These are phyloP conservation scores for Elongisporangium senticosum DNA, from an alignment of 352 stramenopile species.

Conservation along the genomic window DNA sequence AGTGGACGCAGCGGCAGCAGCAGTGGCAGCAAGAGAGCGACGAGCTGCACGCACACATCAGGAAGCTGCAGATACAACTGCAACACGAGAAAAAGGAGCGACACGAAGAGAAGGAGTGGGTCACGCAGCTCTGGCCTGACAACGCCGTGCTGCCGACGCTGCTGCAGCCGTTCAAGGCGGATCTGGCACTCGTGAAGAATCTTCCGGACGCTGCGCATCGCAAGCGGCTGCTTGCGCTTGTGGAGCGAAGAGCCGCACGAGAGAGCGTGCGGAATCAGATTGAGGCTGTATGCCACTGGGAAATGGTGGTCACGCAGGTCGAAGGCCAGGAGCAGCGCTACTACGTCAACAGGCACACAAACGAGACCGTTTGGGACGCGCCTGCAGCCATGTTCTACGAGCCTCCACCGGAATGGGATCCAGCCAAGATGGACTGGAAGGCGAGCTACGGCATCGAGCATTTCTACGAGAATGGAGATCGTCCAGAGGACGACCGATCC, in stretches of 20 bases:
- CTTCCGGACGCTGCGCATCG: constrained; percentile 15
- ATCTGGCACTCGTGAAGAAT: constrained; percentile 18
- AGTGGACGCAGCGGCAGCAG: not conserved
- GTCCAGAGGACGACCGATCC: not conserved
- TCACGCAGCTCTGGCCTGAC: constrained; percentile 57
- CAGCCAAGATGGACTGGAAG: constrained; percentile 51
- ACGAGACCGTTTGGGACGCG: constrained; percentile 47
- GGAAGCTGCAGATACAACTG: constrained; percentile 16
- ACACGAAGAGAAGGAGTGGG: constrained; percentile 55
- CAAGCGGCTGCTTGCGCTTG: constrained; percentile 28
- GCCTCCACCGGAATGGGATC: constrained; percentile 47
- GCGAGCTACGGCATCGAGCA: constrained; percentile 36
- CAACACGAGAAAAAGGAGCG: constrained; percentile 39
- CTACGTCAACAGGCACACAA: constrained; percentile 49
- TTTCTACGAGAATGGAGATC: constrained; percentile 24
- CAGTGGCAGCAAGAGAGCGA: not conserved
- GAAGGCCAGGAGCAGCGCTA: constrained; percentile 27
- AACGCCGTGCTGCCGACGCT: constrained; percentile 51
- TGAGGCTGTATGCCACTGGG: constrained; percentile 43
- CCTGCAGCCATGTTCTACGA: constrained; percentile 57
- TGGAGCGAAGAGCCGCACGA: constrained; percentile 26
- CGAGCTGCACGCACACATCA: not conserved
- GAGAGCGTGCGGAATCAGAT: constrained; percentile 38
- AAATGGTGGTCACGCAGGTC: constrained; percentile 23
- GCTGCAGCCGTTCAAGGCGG: constrained; percentile 28